A percentile compares a stretch with the other conserved stretches of the same genome.
Evolutionary conservation across 2,329 filamentous ascomycete genomes (phyloP).

Genomic region (Xylariales sp.): DNA sequence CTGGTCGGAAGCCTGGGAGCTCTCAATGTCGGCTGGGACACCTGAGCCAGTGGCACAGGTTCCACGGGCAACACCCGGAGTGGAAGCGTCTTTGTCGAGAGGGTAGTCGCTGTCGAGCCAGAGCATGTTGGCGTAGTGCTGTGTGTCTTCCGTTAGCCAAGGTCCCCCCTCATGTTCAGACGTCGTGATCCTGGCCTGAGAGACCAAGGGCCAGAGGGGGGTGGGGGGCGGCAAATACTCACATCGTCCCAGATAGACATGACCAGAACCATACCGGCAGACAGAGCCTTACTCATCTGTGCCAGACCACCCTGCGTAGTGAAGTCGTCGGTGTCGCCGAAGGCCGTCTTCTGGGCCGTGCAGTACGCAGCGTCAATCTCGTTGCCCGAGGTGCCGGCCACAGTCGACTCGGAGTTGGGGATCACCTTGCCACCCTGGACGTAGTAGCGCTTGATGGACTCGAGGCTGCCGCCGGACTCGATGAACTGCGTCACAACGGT

Average conservation of each 20-base stretch:
- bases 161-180: too few species aligned
- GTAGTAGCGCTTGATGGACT: constrained; percentile 52
- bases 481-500: constrained; percentile 59
- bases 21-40: constrained; percentile 39
- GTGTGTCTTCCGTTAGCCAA: background rate
- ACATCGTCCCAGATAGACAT: constrained; percentile 55
- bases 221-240: constrained; percentile 7
- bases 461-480: constrained; percentile 39
- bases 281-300: constrained; percentile 47
- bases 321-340: constrained; percentile 48
- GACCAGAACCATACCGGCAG: constrained; percentile 55
- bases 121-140: constrained; percentile 53
- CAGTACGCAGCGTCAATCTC: constrained; percentile 51
- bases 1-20: constrained; percentile 29
- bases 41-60: constrained; percentile 40
- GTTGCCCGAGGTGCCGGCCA: constrained; percentile 24
- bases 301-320: constrained; percentile 45
- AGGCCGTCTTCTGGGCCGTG: constrained; percentile 45
- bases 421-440: constrained; percentile 50
- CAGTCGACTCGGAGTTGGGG: constrained; percentile 31
- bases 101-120: constrained; percentile 55
- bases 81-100: constrained; percentile 11
- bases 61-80: constrained; percentile 41
- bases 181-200: background rate
- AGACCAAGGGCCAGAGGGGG: constrained; percentile 34